Conservation (phyloP, 169 alveolate genomes). For the Cryptosporidium ryanae region DNA sequence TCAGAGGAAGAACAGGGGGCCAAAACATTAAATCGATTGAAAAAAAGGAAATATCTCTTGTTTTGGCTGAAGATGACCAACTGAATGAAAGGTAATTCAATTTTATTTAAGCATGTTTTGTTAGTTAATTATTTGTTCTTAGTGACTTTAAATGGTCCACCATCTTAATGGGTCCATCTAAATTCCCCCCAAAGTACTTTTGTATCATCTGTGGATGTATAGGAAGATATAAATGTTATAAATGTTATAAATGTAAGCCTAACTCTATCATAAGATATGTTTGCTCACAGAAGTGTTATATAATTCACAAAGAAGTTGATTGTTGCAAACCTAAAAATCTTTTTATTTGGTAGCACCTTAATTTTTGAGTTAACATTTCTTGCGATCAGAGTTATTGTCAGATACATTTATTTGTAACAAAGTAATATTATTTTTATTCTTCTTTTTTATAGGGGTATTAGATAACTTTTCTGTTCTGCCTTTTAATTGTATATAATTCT, state of each 20-base stretch:
- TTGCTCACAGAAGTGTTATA: conserved; percentile 56
- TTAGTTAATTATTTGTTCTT: background rate
- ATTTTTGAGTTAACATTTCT: conserved; percentile 20
- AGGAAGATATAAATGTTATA: conserved; percentile 61
- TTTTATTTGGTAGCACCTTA: conserved; percentile 34
- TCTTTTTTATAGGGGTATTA: background rate
- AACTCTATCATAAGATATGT: conserved; percentile 68
- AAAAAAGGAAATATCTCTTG: conserved; percentile 40
- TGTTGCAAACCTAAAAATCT: conserved; percentile 65
- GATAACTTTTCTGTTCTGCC: too few species aligned
- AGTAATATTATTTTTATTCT: conserved; percentile 4
- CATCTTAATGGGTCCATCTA: conserved; percentile 54
- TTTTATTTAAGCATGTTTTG: background rate
- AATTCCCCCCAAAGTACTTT: conserved; percentile 47
- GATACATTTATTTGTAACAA: conserved; percentile 39
- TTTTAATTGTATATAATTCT: too few species aligned
- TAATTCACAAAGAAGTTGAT: conserved; percentile 60
- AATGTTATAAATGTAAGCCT: conserved; percentile 57
- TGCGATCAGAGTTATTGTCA: conserved; percentile 61
- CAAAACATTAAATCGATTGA: conserved; percentile 7
- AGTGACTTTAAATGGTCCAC: conserved; percentile 60
- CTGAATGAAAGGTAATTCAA: conserved; percentile 52
- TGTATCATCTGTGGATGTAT: conserved; percentile 69
- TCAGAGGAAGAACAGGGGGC: conserved; percentile 1
- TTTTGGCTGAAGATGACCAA: conserved; percentile 68